phyloP scores from a whole-genome alignment of 805 yeast genomes.

The Metschnikowia peoriensis region DNA sequence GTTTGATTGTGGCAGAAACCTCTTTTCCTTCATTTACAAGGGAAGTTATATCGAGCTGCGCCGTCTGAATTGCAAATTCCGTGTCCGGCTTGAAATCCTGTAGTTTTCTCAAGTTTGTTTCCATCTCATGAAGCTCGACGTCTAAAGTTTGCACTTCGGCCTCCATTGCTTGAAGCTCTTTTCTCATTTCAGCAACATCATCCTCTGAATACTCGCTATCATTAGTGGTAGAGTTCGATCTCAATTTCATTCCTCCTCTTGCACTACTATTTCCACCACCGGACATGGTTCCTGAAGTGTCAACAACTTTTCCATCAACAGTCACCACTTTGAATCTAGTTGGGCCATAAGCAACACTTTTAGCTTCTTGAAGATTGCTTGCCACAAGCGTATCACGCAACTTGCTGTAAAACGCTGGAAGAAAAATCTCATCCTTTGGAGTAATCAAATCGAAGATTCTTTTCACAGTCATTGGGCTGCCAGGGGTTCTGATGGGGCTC shows the following conservation, averaged over 20 bases:
- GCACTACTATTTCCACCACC: conserved; percentile 84
- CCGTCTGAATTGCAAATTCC: conserved; percentile 57
- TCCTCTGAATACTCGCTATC: conserved; percentile 47
- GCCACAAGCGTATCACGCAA: conserved; percentile 88
- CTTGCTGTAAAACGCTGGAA: conserved; percentile 87
- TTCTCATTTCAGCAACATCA: conserved; percentile 53
- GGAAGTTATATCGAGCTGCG: conserved; percentile 63
- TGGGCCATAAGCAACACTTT: conserved; percentile 79
- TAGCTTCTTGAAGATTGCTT: conserved; percentile 71
- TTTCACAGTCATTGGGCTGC: conserved; percentile 58
- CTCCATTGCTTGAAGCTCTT: conserved; percentile 54
- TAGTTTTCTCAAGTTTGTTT: conserved; percentile 52
- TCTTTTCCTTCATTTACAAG: conserved; percentile 52
- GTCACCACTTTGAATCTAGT: conserved; percentile 88
- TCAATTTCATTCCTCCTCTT: conserved; percentile 74
- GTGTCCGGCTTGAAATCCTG: conserved; percentile 69
- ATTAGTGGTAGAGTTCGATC: conserved; percentile 31
- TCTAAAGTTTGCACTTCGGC: conserved; percentile 48
- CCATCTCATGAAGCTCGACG: conserved; percentile 57
- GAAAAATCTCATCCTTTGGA: conserved; percentile 64
- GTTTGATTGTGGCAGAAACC: conserved; percentile 43
- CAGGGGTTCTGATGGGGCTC: conserved; percentile 64
- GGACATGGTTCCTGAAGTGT: conserved; percentile 90
- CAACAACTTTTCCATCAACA: conserved; percentile 86
- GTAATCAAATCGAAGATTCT: conserved; percentile 80